Conservation (phyloP, 768 basidiomycete species). For the Saitozyma podzolica region DNA sequence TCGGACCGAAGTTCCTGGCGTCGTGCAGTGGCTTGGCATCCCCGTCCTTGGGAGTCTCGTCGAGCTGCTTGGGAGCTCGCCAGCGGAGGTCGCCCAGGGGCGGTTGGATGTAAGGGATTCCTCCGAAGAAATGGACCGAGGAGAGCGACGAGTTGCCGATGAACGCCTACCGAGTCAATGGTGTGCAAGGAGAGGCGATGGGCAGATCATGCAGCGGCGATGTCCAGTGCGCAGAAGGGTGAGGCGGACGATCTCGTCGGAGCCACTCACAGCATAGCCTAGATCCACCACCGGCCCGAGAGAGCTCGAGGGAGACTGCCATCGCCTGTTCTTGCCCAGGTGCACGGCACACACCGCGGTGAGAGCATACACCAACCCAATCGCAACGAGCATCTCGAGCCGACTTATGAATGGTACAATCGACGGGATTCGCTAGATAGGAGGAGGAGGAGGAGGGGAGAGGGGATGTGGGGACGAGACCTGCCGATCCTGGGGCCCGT, state of each 20-base stretch:
- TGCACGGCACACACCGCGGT: no score
- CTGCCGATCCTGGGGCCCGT: no score
- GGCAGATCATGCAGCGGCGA: no score
- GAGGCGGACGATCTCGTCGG: neutral
- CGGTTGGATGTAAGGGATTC: conserved; percentile 62
- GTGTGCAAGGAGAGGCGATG: no score
- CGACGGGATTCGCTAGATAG: no score
- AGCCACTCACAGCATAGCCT: conserved; percentile 24
- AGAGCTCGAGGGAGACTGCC: no score
- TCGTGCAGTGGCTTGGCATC: conserved; percentile 49
- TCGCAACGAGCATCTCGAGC: no score
- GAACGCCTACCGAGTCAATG: conserved; percentile 7
- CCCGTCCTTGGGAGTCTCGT: conserved; percentile 33
- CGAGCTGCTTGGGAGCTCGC: conserved; percentile 53
- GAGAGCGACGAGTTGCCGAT: conserved; percentile 18
- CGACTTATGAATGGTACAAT: no score
- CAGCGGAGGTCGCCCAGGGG: conserved; percentile 60
- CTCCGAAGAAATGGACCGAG: conserved; percentile 56
- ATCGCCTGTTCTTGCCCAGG: no score
- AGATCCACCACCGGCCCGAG: conserved; percentile 11
- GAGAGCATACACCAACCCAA: no score
- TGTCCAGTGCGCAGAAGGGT: neutral
- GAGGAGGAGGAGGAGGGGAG: no score
- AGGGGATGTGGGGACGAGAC: no score
- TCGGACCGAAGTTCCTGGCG: conserved; percentile 57